These are phyloP conservation scores for Podila epigama DNA, from an alignment of 192 early-diverging fungal genomes.

Conservation along the genomic window DNA sequence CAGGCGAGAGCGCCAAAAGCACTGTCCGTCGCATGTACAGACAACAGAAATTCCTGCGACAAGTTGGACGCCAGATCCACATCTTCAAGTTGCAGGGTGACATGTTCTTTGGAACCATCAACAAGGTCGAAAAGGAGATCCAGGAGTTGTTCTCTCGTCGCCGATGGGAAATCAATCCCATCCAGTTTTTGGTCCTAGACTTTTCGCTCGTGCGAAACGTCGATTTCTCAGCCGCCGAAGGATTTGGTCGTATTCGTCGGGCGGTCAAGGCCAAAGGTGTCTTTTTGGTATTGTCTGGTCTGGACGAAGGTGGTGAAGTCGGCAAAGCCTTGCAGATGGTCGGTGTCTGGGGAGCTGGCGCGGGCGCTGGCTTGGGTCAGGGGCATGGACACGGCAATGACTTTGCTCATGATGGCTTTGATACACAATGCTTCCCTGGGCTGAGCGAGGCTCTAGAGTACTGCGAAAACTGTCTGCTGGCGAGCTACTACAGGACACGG, in stretches of 20 bases:
- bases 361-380: slow-evolving; percentile 42
- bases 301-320: slow-evolving; percentile 68
- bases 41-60: slow-evolving; percentile 85
- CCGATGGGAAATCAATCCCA: slow-evolving; percentile 72
- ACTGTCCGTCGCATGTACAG: slow-evolving; percentile 90
- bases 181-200: slow-evolving; percentile 91
- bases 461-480: slow-evolving; percentile 90
- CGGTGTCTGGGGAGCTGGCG: slow-evolving; percentile 67
- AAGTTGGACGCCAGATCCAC: slow-evolving; percentile 86
- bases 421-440: slow-evolving; percentile 80
- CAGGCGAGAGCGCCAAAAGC: slow-evolving; percentile 74
- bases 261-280: slow-evolving; percentile 72
- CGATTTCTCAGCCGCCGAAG: slow-evolving; percentile 84
- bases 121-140: slow-evolving; percentile 78
- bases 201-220: slow-evolving; percentile 85
- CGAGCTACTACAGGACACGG: slow-evolving; percentile 74
- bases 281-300: slow-evolving; percentile 84
- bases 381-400: slow-evolving; percentile 34
- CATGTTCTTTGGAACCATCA: slow-evolving; percentile 97
- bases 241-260: slow-evolving; percentile 86
- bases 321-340: slow-evolving; percentile 70
- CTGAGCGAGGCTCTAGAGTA: slow-evolving; percentile 91
- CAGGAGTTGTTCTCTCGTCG: slow-evolving; percentile 68
- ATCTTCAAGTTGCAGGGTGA: slow-evolving; percentile 93
- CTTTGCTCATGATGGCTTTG: slow-evolving; percentile 48